A percentile compares a stretch with the other conserved stretches of the same genome.
Evolutionary conservation across 768 basidiomycete genomes (phyloP).

Genomic region (Boletus reticulatus): DNA sequence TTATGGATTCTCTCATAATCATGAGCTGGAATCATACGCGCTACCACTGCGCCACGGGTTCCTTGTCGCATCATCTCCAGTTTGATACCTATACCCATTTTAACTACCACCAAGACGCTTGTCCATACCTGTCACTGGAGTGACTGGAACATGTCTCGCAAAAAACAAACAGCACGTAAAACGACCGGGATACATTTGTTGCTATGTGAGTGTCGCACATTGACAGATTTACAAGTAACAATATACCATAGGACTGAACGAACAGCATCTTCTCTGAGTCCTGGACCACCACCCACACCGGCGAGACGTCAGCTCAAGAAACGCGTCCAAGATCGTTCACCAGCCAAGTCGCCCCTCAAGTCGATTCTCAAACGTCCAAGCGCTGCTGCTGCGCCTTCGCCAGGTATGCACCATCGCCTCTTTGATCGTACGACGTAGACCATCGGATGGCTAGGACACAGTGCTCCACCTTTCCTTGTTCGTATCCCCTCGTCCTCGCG

Average conservation of each 20-base stretch:
- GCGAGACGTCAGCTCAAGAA: too few species aligned
- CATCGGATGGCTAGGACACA: not conserved
- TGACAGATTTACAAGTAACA: too few species aligned
- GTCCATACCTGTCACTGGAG: too few species aligned
- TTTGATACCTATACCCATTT: not conserved
- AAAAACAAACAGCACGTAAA: conserved; percentile 21
- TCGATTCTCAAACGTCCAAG: not conserved
- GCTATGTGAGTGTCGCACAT: conserved; percentile 7
- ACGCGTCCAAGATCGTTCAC: not conserved
- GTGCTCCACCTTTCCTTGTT: not conserved
- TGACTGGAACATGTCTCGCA: conserved; percentile 5
- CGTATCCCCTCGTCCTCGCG: too few species aligned
- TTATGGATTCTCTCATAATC: conserved; percentile 32
- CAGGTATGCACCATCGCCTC: conserved; percentile 8
- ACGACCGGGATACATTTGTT: conserved; percentile 10
- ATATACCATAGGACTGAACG: too few species aligned
- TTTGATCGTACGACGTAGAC: not conserved
- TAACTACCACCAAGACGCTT: not conserved
- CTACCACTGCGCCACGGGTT: conserved; percentile 41
- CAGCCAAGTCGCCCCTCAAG: not conserved
- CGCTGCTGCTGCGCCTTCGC: not conserved
- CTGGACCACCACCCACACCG: too few species aligned
- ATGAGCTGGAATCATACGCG: conserved; percentile 38
- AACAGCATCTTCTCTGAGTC: not conserved
- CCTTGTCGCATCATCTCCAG: not conserved